Base-by-base conservation (phyloP, 257 asterid genomes). In the Solanum gandarillasii region DNA sequence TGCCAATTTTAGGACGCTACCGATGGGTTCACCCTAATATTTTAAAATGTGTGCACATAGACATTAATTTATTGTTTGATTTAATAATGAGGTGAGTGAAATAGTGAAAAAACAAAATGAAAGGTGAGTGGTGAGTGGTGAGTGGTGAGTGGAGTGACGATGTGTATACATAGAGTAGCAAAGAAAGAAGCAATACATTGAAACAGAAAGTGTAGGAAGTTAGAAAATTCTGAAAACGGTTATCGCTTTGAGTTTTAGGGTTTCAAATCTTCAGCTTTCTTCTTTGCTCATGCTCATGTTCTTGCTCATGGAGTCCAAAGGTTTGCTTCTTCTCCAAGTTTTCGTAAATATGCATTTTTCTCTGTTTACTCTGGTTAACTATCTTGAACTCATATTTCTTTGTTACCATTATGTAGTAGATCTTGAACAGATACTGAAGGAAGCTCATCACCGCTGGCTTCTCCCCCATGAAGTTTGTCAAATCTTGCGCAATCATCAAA, bases 391-490 rank as follows among this genome's bases (percentile, higher is more conserved):
- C 41, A 65, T 65, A 25, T 75, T 76, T 39, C 21, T 12, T 38
- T 36, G 55, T 75, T n/a, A 39, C 25, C 7, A n/a, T n/a, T 35
- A 36, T 23, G 41, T 6, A 6, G 84, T 76, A 78, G 84, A 78
- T 41, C 60, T 88, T 43, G 38, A 73, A 60, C 90, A 88, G 70
- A 60, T 90, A 88, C 76, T 90, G 36, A 62, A 36, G 29, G 92
- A 88, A 83, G 87, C 86, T 60, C 83, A 62, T 23, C 58, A 88
- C 76, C 87, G 89, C 21, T 90, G 92, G 92, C 81, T 90, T 20
- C 86, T 88, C 3, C 92, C 90, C 1, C 32, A 75, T 72, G 92
- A 90, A 43, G 87, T 90, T 31, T 90, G 87, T 86, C 87, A 86
- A 86, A 90, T 88, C 38, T 84, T 90, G 43, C 52, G 88, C 18